phyloP scores from a whole-genome alignment of 1,284 basidiomycete species.

The Pterula multifida region DNA sequence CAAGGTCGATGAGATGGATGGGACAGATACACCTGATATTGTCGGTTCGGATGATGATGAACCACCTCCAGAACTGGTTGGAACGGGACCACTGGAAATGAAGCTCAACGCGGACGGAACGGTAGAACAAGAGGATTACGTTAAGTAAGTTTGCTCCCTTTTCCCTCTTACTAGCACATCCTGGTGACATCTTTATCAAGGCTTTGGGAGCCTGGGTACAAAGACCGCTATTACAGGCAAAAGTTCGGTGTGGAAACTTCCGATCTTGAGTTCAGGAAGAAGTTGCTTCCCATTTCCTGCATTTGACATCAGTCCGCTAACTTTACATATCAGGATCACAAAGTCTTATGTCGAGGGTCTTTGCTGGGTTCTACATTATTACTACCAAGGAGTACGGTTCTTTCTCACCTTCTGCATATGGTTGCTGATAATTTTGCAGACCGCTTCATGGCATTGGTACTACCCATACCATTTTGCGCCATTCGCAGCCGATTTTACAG shows the following conservation, averaged over 20 bases:
- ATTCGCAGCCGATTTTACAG: conserved; percentile 91
- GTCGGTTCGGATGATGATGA: conserved; percentile 24
- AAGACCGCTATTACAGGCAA: conserved; percentile 87
- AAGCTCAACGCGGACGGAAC: conserved; percentile 81
- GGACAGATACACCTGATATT: conserved; percentile 24
- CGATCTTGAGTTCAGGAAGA: conserved; percentile 65
- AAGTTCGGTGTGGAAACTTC: conserved; percentile 80
- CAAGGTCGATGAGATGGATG: conserved; percentile 48
- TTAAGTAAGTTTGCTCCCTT: conserved; percentile 54
- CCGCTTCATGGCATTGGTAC: conserved; percentile 99
- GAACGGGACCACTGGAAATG: conserved; percentile 29
- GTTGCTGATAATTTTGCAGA: conserved; percentile 28
- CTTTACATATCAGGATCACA: conserved; percentile 39
- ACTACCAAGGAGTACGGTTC: conserved; percentile 86
- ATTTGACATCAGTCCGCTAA: conserved; percentile 1
- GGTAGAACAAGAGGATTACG: conserved; percentile 87
- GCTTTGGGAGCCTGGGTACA: conserved; percentile 91
- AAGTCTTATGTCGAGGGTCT: conserved; percentile 87
- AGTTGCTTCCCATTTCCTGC: conserved; percentile 36
- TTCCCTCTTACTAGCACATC: too few relatives aligned
- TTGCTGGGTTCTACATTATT: conserved; percentile 94
- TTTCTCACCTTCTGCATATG: conserved; percentile 4
- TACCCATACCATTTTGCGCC: conserved; percentile 99
- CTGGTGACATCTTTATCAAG: too few relatives aligned
- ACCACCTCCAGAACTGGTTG: conserved; percentile 15